These are phyloP conservation scores for Cerrena zonata DNA, from an alignment of 1,284 basidiomycete genomes.

Conservation along the genomic window DNA sequence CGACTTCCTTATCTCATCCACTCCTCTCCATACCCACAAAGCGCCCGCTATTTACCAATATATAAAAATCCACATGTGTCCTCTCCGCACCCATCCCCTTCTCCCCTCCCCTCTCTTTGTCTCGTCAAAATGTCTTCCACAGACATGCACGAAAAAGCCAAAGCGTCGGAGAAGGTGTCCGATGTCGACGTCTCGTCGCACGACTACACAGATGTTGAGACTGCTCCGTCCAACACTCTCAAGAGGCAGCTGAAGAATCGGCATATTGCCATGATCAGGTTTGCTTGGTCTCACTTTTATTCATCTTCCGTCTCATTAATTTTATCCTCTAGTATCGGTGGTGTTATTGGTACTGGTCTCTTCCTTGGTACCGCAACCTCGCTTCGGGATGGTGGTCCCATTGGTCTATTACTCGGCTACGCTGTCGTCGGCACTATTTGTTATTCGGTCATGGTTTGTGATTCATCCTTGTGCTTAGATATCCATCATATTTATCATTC, in stretches of 20 bases:
- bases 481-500: neutral
- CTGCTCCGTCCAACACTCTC: constrained; percentile 14
- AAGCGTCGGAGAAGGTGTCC: constrained; percentile 3
- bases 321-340: constrained; percentile 30
- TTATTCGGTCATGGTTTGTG: constrained; percentile 37
- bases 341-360: constrained; percentile 70
- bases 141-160: constrained; percentile 12
- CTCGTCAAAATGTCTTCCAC: constrained; percentile 8
- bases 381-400: constrained; percentile 49
- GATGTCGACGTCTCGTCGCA: constrained; percentile 9
- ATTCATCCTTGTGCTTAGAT: neutral
- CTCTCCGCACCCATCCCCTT: neutral
- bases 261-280: constrained; percentile 38
- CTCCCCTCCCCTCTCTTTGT: constrained; percentile 1
- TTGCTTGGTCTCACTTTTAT: constrained; percentile 7
- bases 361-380: constrained; percentile 62
- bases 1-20: neutral
- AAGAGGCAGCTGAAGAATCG: constrained; percentile 35
- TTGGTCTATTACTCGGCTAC: constrained; percentile 64
- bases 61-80: constrained; percentile 3
- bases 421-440: constrained; percentile 56
- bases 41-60: constrained; percentile 1
- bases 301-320: neutral
- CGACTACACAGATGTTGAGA: constrained; percentile 10
- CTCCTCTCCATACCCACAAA: neutral